These are phyloP conservation scores for Daldinia grandis DNA, from an alignment of 495 filamentous ascomycete genomes.

Conservation along the genomic window DNA sequence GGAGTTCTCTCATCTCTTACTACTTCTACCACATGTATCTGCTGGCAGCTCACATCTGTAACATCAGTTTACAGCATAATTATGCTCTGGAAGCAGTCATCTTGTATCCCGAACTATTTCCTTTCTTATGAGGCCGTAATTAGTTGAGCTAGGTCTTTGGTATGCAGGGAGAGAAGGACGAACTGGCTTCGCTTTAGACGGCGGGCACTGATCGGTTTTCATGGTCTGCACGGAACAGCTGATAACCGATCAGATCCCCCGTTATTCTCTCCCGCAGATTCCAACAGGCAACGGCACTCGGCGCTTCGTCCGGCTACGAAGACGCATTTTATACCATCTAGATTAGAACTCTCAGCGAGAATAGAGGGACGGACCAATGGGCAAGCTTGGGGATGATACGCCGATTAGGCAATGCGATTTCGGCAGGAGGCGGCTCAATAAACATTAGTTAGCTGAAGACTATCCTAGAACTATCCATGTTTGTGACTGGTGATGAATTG, in stretches of 20 bases:
- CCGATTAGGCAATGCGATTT: conserved; percentile 16
- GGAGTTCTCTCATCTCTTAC: conserved; percentile 17
- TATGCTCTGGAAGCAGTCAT: conserved; percentile 29
- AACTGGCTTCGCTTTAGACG: conserved; percentile 26
- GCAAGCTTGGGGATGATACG: conserved; percentile 36
- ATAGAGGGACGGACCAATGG: conserved; percentile 24
- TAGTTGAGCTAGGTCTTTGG: conserved; percentile 32
- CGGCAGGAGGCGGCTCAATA: conserved; percentile 30
- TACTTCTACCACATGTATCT: conserved; percentile 21
- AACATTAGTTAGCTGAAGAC: conserved; percentile 27
- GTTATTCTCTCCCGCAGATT: conserved; percentile 2
- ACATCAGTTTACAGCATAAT: conserved; percentile 24
- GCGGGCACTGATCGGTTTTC: conserved; percentile 11
- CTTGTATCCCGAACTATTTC: conserved; percentile 27
- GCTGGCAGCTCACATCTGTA: conserved; percentile 26
- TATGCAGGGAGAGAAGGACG: conserved; percentile 7
- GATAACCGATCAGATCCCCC: background rate
- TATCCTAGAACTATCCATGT: background rate
- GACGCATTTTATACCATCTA: conserved; percentile 18
- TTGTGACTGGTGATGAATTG: background rate
- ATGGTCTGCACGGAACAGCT: conserved; percentile 31
- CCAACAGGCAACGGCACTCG: conserved; percentile 11
- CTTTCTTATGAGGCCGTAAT: conserved; percentile 16
- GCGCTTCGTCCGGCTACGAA: conserved; percentile 33
- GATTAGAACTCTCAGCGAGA: conserved; percentile 38